phyloP scores from a whole-genome alignment of 2,329 filamentous ascomycete species.

The Pestalotiopsis sp. region DNA sequence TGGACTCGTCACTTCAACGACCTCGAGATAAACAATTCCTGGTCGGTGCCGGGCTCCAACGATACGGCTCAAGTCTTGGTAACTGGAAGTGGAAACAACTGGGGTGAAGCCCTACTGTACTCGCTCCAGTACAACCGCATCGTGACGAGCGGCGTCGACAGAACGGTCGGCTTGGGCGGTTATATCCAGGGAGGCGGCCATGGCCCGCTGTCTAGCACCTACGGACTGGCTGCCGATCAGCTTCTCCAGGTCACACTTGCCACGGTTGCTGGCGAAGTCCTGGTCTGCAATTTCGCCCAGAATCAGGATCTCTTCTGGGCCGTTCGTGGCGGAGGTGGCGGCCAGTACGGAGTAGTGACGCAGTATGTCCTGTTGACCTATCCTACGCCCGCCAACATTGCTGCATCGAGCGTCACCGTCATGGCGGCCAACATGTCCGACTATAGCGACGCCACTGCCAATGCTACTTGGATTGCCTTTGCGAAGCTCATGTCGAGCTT shows the following conservation, averaged over 20 bases:
- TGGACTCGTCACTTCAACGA: slow-evolving; percentile 2
- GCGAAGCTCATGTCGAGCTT: not conserved
- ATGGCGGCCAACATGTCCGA: slow-evolving; percentile 3
- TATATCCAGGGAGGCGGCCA: slow-evolving; percentile 56
- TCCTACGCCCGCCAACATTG: not conserved
- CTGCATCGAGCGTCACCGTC: not conserved
- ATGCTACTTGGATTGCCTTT: slow-evolving; percentile 1
- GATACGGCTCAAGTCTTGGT: slow-evolving; percentile 22
- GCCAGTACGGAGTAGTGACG: slow-evolving; percentile 60
- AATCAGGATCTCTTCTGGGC: slow-evolving; percentile 68
- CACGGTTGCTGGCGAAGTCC: slow-evolving; percentile 48
- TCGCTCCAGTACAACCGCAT: slow-evolving; percentile 5
- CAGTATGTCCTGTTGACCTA: slow-evolving; percentile 31
- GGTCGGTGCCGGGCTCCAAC: slow-evolving; percentile 18
- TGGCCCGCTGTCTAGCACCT: slow-evolving; percentile 50
- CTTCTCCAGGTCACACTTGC: slow-evolving; percentile 60
- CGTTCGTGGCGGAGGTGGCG: slow-evolving; percentile 60
- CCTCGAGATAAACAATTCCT: slow-evolving; percentile 23
- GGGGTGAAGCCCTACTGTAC: slow-evolving; percentile 22
- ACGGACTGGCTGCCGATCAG: slow-evolving; percentile 63
- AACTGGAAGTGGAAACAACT: slow-evolving; percentile 21
- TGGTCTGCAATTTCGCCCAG: slow-evolving; percentile 47
- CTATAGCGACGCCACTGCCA: not conserved
- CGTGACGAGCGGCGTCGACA: not conserved
- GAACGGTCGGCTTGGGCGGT: slow-evolving; percentile 1